Evolutionary conservation across 768 basidiomycete species (phyloP).

Genomic region (Serpula lacrymans): DNA sequence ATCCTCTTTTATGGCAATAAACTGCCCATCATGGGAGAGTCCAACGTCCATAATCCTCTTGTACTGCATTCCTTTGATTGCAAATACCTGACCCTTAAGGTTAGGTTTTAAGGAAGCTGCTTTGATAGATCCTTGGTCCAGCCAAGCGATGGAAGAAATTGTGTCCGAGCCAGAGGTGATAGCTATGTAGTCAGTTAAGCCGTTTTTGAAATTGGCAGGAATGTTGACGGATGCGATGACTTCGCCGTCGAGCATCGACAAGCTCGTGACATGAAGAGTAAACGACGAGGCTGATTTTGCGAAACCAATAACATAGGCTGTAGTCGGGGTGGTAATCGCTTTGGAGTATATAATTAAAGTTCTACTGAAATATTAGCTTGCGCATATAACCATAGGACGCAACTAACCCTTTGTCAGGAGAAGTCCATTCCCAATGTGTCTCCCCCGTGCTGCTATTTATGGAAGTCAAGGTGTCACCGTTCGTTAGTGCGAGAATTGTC

Average conservation of each 20-base stretch:
- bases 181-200: constrained; percentile 33
- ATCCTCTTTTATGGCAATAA: constrained; percentile 56
- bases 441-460: constrained; percentile 52
- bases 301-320: constrained; percentile 56
- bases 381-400: not conserved
- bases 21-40: constrained; percentile 49
- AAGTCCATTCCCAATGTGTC: constrained; percentile 68
- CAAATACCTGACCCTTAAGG: constrained; percentile 45
- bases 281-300: constrained; percentile 45
- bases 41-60: constrained; percentile 59
- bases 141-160: constrained; percentile 28
- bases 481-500: constrained; percentile 50
- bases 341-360: constrained; percentile 63
- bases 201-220: constrained; percentile 44
- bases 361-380: constrained; percentile 33
- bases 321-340: constrained; percentile 47
- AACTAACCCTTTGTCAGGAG: constrained; percentile 62
- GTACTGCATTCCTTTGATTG: constrained; percentile 44
- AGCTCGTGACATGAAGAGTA: constrained; percentile 63
- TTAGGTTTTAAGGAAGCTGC: constrained; percentile 48
- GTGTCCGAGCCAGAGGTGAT: constrained; percentile 21
- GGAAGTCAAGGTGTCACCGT: constrained; percentile 55
- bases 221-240: constrained; percentile 47
- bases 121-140: constrained; percentile 47
- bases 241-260: constrained; percentile 53